These are phyloP conservation scores for Stentor coeruleus DNA, from an alignment of 73 alveolate species.

Conservation along the genomic window DNA sequence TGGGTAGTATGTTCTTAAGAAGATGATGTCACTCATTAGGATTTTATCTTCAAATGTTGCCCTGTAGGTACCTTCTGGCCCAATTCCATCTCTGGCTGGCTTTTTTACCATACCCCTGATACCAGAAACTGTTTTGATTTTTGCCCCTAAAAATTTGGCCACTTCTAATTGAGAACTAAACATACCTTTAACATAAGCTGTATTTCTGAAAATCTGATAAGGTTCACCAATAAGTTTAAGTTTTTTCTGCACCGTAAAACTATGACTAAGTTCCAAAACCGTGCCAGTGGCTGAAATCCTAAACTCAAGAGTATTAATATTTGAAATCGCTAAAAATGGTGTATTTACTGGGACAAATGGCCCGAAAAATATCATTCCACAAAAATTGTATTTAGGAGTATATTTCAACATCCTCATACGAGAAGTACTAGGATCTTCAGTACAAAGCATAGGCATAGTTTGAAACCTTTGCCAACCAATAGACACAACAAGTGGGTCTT, in stretches of 20 bases:
- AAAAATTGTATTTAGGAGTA: slow-evolving; percentile 97
- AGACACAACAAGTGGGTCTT: slow-evolving; percentile 95
- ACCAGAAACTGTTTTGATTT: slow-evolving; percentile 98
- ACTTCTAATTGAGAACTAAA: slow-evolving; percentile 92
- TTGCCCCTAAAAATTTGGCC: slow-evolving; percentile 93
- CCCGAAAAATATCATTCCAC: slow-evolving; percentile 93
- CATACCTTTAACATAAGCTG: slow-evolving; percentile 99
- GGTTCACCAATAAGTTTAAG: slow-evolving; percentile 97
- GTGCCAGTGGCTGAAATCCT: slow-evolving; percentile 61
- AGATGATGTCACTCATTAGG: slow-evolving; percentile 96
- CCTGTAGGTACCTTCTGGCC: slow-evolving; percentile 96
- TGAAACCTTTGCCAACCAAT: slow-evolving; percentile 99
- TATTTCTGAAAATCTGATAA: slow-evolving; percentile 93
- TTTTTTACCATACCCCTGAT: slow-evolving; percentile 99
- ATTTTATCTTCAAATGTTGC: slow-evolving; percentile 99
- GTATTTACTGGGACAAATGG: slow-evolving; percentile 82
- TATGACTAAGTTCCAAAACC: slow-evolving; percentile 84
- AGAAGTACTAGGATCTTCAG: slow-evolving; percentile 75
- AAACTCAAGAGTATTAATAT: slow-evolving; percentile 50
- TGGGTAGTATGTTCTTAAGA: slow-evolving; percentile 95
- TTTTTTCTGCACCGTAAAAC: slow-evolving; percentile 95
- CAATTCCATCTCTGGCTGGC: slow-evolving; percentile 72
- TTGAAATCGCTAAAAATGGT: slow-evolving; percentile 70
- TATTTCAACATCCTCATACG: slow-evolving; percentile 92
- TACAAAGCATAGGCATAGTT: slow-evolving; percentile 86